These are phyloP conservation scores for Cucumis melo DNA, from an alignment of 306 rosid species.

Conservation along the genomic window DNA sequence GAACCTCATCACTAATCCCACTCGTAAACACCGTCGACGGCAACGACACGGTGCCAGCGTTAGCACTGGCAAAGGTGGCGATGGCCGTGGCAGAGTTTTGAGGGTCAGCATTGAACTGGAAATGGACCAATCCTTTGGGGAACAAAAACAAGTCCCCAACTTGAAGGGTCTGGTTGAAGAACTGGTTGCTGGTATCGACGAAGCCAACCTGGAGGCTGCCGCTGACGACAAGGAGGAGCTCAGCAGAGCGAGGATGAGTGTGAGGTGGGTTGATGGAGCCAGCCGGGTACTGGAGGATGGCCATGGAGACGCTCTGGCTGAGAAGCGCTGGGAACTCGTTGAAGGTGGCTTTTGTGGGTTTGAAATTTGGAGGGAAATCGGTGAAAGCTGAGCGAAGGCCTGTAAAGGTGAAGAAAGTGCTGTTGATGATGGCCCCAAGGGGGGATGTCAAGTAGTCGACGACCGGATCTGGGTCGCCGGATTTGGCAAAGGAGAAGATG, in stretches of 20 bases:
- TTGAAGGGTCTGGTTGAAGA: conserved; percentile 28
- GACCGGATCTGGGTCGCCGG: conserved; percentile 36
- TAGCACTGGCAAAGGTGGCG: conserved; percentile 43
- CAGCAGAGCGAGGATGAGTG: conserved; percentile 41
- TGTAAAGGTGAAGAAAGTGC: conserved; percentile 34
- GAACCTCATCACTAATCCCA: conserved; percentile 22
- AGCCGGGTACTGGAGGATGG: conserved; percentile 27
- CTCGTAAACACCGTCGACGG: conserved; percentile 26
- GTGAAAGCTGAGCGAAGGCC: conserved; percentile 15
- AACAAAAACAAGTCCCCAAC: conserved; percentile 31
- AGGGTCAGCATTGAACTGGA: conserved; percentile 25
- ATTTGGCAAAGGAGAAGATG: not conserved
- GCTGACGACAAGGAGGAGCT: conserved; percentile 19
- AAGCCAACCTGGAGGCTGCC: conserved; percentile 39
- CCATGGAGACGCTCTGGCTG: conserved; percentile 49
- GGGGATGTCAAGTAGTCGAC: conserved; percentile 22
- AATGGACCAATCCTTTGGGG: conserved; percentile 44
- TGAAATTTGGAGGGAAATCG: conserved; percentile 7
- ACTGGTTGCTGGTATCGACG: conserved; percentile 35
- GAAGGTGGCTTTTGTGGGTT: conserved; percentile 20
- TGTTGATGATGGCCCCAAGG: not conserved
- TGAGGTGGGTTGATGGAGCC: conserved; percentile 35
- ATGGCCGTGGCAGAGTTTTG: conserved; percentile 9
- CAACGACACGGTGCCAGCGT: conserved; percentile 24
- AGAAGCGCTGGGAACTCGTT: conserved; percentile 31